phyloP scores from a whole-genome alignment of 1,284 basidiomycete species.

The Cutaneotrichosporon sp. region DNA sequence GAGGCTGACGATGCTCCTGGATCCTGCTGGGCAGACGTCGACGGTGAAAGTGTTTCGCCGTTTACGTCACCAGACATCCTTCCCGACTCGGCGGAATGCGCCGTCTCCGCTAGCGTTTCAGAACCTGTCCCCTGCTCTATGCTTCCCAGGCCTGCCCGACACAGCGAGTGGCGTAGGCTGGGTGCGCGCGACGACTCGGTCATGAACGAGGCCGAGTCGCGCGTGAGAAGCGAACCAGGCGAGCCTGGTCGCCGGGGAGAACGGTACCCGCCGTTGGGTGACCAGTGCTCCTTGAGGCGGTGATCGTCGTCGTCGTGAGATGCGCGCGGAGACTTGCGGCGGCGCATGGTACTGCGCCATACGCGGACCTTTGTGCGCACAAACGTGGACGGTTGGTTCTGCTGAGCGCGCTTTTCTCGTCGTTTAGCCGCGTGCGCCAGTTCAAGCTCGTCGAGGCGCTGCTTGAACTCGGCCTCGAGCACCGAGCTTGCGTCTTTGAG shows the following conservation, averaged over 20 bases:
- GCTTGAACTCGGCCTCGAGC: conserved; percentile 29
- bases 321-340: conserved; percentile 18
- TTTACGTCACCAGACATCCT: not conserved
- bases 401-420: conserved; percentile 21
- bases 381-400: conserved; percentile 29
- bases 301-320: conserved; percentile 11
- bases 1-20: not conserved
- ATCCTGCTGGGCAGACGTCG: not conserved
- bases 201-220: conserved; percentile 8
- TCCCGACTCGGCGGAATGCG: not conserved
- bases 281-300: conserved; percentile 5
- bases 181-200: conserved; percentile 1
- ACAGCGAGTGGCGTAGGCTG: not conserved
- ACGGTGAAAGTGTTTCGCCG: not conserved
- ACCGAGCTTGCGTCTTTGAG: conserved; percentile 29
- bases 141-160: not conserved
- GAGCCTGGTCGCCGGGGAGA: not conserved
- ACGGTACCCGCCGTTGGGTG: not conserved
- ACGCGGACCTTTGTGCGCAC: conserved; percentile 40
- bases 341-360: conserved; percentile 37
- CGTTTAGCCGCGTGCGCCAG: conserved; percentile 28
- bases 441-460: conserved; percentile 41
- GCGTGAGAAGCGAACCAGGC: conserved; percentile 11
- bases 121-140: conserved; percentile 5
- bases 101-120: conserved; percentile 2